Conservation (phyloP, 257 asterid genomes). For the Capsicum rhomboideum region DNA sequence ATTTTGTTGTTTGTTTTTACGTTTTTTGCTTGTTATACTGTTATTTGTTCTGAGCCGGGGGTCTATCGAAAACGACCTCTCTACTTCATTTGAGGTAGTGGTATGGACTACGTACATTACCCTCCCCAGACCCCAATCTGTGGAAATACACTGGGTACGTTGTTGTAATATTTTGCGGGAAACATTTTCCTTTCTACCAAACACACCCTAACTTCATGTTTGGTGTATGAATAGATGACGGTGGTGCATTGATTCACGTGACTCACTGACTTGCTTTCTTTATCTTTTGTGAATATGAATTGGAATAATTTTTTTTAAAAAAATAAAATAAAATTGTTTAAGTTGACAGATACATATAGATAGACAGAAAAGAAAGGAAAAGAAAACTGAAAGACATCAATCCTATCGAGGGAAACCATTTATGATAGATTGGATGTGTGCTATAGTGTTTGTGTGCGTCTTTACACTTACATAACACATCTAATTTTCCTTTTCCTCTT, state of each 20-base stretch:
- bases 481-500: not conserved
- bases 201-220: not conserved
- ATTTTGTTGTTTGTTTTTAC: too few species aligned
- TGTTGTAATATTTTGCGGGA: too few species aligned
- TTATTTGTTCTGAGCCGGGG: too few species aligned
- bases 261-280: not conserved
- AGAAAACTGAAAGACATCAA: slow-evolving; percentile 26
- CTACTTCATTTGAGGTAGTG: too few species aligned
- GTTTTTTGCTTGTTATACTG: too few species aligned
- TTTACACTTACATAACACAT: slow-evolving; percentile 3
- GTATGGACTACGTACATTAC: too few species aligned
- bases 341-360: not conserved
- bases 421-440: slow-evolving; percentile 22
- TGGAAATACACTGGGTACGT: too few species aligned
- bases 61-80: too few species aligned
- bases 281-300: not conserved
- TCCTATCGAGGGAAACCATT: slow-evolving; percentile 17
- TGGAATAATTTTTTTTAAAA: not conserved
- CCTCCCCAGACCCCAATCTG: too few species aligned
- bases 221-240: slow-evolving; percentile 9
- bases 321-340: not conserved
- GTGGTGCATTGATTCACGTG: slow-evolving; percentile 31
- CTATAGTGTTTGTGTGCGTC: slow-evolving; percentile 22
- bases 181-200: too few species aligned
- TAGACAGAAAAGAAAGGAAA: slow-evolving; percentile 9